Base-by-base conservation (phyloP, 495 filamentous ascomycete species). In the Xylaria nigripes region DNA sequence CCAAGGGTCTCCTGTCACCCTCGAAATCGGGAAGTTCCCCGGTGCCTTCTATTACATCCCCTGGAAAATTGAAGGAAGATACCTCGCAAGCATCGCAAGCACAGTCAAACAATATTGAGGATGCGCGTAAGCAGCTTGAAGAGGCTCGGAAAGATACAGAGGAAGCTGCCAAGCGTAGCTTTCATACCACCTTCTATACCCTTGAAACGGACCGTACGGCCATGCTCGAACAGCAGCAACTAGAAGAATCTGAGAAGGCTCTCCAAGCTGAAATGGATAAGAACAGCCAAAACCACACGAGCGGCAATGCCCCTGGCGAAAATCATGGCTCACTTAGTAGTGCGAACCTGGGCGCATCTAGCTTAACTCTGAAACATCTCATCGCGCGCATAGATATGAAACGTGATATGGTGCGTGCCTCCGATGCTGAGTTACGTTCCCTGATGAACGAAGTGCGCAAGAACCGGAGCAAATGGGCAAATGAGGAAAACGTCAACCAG, bases 401-500 rank as follows among this genome's bases (percentile, higher is more conserved):
- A 70, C 84, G 93, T 50, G 83, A 89, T 40, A 80, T 85, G 71
- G 92, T 99, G 18, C 77, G 81, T 55, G 90, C 94, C 10, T 94
- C 89, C 3, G 94, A 99, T 69, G 85, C 89, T 9, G 92, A 99
- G 61, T 78, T 99, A 40, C 81, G 94, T 48, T 86, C 80, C 45
- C 72, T 99, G 54, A 92, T 99, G 80, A 94, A 90, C 61, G 94
- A 99, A 64, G 93, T 97, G 9, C 82, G 93, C 50, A 97, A 97
- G 64, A 95, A 96, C 63, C 76, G 93, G 59, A 96, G 92, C 68
- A 99, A 99, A 69, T 99, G 93, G 93, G 93, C 93, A 18, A 96
- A 84, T 68, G 93, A 96, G 68, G 93, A 99, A 50, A 91, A 92
- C 58, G 83, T 99, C 48, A 89, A 89, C 52, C 93, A 99, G 70